These are phyloP conservation scores for Marasmius sp. DNA, from an alignment of 1,284 basidiomycete species.

Conservation along the genomic window DNA sequence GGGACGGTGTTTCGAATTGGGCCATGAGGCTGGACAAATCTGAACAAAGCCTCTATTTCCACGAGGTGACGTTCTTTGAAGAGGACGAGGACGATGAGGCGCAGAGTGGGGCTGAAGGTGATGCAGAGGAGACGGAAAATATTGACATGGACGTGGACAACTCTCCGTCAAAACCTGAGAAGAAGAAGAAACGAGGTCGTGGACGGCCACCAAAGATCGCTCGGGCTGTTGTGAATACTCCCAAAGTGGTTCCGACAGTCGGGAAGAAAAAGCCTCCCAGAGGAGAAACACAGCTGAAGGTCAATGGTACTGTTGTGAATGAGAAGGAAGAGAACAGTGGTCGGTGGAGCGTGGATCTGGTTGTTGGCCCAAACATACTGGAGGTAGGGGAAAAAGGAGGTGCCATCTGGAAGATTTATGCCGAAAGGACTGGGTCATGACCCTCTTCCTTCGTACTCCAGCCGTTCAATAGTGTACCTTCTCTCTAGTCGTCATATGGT, in stretches of 20 bases:
- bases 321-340: conserved; percentile 40
- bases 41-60: conserved; percentile 52
- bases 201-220: conserved; percentile 32
- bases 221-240: not conserved
- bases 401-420: conserved; percentile 64
- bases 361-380: conserved; percentile 52
- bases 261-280: conserved; percentile 38
- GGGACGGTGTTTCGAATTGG: conserved; percentile 69
- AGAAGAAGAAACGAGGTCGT: conserved; percentile 37
- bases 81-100: conserved; percentile 48
- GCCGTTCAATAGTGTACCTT: not conserved
- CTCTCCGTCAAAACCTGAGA: conserved; percentile 31
- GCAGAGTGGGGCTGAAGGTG: conserved; percentile 45
- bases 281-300: conserved; percentile 50
- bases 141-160: conserved; percentile 34
- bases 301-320: conserved; percentile 47
- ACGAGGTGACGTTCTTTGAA: conserved; percentile 50
- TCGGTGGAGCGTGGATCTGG: conserved; percentile 57
- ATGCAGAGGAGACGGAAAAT: conserved; percentile 38
- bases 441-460: not conserved
- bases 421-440: conserved; percentile 39
- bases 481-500: not conserved
- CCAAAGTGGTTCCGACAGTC: conserved; percentile 31
- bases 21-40: conserved; percentile 54
- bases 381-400: conserved; percentile 73